Evolutionary conservation across 371 early-diverging fungal species (phyloP).

Genomic region (Saksenaea oblongispora): DNA sequence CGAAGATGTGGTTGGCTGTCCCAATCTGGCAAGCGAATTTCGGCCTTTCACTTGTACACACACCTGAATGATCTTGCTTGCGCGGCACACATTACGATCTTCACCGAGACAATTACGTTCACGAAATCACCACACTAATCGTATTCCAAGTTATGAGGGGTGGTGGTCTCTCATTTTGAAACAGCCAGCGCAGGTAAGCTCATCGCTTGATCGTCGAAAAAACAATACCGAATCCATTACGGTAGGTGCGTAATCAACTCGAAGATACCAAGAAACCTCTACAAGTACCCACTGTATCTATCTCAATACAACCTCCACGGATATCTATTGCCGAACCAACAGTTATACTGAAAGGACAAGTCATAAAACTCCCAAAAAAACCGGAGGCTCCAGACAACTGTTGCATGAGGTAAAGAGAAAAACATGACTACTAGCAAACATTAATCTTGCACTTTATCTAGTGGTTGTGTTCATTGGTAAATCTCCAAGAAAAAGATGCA

Average conservation of each 20-base stretch:
- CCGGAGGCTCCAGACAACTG: constrained; percentile 42
- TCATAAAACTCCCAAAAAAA: constrained; percentile 29
- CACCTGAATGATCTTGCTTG: not conserved
- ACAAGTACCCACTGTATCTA: not conserved
- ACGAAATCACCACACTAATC: not conserved
- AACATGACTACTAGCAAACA: not conserved
- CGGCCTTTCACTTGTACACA: too few species aligned
- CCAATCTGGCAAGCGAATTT: too few species aligned
- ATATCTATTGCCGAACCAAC: not conserved
- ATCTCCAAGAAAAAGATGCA: not conserved
- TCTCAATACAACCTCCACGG: not conserved
- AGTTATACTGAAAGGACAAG: constrained; percentile 28
- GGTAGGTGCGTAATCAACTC: constrained; percentile 1
- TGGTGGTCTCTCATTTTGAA: constrained; percentile 39
- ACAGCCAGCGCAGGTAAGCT: constrained; percentile 16
- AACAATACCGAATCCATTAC: not conserved
- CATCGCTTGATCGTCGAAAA: not conserved
- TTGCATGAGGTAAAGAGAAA: constrained; percentile 44
- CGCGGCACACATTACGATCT: not conserved
- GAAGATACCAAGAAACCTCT: constrained; percentile 9
- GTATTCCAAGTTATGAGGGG: constrained; percentile 29
- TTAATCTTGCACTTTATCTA: not conserved
- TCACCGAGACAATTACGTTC: not conserved
- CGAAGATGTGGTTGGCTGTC: too few species aligned
- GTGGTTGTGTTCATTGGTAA: constrained; percentile 52